Evolutionary conservation across 2,329 filamentous ascomycete genomes (phyloP).

Genomic region (Phaeoacremonium minimum): DNA sequence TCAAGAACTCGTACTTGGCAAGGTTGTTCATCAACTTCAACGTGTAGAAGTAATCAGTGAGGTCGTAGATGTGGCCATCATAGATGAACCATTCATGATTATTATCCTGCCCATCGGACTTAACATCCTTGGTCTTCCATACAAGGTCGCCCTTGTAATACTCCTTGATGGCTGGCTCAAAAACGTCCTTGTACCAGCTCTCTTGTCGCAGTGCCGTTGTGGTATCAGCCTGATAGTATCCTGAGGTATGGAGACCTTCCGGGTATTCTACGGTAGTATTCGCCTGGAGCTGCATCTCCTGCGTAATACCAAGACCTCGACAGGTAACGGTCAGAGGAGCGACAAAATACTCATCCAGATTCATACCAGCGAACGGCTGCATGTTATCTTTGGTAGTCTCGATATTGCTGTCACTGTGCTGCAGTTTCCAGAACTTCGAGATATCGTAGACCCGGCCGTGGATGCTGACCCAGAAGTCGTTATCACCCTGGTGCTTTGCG

Average conservation of each 20-base stretch:
- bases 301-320: conserved; percentile 61
- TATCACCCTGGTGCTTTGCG: conserved; percentile 60
- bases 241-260: conserved; percentile 66
- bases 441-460: conserved; percentile 91
- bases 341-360: conserved; percentile 81
- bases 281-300: conserved; percentile 50
- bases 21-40: conserved; percentile 51
- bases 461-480: conserved; percentile 84
- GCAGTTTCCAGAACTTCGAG: conserved; percentile 75
- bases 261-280: conserved; percentile 60
- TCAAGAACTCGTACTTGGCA: conserved; percentile 65
- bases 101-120: conserved; percentile 60
- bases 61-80: conserved; percentile 73
- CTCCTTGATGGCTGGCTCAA: conserved; percentile 75
- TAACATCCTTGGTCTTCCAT: conserved; percentile 55
- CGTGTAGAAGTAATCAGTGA: conserved; percentile 89
- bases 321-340: conserved; percentile 74
- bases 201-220: conserved; percentile 54
- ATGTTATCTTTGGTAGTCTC: conserved; percentile 62
- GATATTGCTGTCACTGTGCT: conserved; percentile 73
- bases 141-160: conserved; percentile 88
- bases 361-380: conserved; percentile 71
- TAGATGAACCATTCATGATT: conserved; percentile 78
- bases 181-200: conserved; percentile 74
- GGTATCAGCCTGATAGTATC: conserved; percentile 50